Conservation (phyloP, 208 protist genomes). For the Vickermania ingenoplastis region DNA sequence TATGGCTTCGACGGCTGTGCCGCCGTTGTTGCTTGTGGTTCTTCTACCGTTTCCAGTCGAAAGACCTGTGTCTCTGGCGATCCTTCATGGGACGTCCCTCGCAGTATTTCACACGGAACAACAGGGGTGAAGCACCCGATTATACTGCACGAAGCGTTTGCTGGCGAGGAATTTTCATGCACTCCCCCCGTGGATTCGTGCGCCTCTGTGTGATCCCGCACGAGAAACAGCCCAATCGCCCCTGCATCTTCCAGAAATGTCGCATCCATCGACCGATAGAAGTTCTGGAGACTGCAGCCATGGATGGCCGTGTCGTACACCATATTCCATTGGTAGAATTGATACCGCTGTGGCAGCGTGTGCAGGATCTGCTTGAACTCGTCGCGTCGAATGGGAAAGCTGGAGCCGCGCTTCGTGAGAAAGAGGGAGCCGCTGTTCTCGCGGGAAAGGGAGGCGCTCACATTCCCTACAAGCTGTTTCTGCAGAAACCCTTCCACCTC, state of each 20-base stretch:
- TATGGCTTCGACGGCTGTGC: background rate
- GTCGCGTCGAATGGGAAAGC: slow-evolving; percentile 23
- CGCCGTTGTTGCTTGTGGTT: background rate
- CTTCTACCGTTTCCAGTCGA: slow-evolving; percentile 2
- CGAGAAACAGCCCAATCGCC: slow-evolving; percentile 35
- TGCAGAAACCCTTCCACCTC: background rate
- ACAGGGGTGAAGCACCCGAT: slow-evolving; percentile 57
- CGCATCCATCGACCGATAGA: slow-evolving; percentile 40
- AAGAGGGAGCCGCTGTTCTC: background rate
- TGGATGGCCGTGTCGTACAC: slow-evolving; percentile 45
- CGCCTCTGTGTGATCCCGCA: slow-evolving; percentile 4
- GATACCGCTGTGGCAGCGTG: slow-evolving; percentile 26
- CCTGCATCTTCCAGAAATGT: slow-evolving; percentile 18
- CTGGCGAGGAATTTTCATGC: background rate
- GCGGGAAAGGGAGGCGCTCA: background rate
- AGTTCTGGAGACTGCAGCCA: slow-evolving; percentile 38
- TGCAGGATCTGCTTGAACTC: slow-evolving; percentile 41
- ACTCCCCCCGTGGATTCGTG: background rate
- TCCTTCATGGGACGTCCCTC: slow-evolving; percentile 4
- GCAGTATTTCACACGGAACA: slow-evolving; percentile 26
- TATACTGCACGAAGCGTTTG: slow-evolving; percentile 7
- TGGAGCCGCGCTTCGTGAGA: background rate
- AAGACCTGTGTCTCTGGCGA: slow-evolving; percentile 48
- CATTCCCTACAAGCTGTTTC: background rate
- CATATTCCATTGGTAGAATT: slow-evolving; percentile 38